phyloP scores from a whole-genome alignment of 2,329 filamentous ascomycete species.

The Neofusicoccum parvum region DNA sequence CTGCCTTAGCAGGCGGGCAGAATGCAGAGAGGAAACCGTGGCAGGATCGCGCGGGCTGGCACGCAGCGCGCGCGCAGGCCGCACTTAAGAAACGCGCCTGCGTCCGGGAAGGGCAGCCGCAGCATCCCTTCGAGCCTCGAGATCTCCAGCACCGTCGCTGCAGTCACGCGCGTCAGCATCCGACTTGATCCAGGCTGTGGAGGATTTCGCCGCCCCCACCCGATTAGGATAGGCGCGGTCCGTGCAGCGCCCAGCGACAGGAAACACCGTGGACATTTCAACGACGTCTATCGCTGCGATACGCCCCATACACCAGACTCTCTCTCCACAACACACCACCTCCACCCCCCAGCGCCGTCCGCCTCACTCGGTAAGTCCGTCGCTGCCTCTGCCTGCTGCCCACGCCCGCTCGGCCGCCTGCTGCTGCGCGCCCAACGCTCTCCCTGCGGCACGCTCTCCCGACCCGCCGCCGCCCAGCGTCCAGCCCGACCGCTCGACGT shows the following conservation, averaged over 20 bases:
- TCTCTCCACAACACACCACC: conserved; percentile 16
- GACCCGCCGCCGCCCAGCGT: conserved; percentile 20
- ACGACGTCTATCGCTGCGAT: conserved; percentile 21
- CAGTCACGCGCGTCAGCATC: conserved; percentile 18
- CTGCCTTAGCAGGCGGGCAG: conserved; percentile 1
- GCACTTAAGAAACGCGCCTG: not conserved
- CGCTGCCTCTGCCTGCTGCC: not conserved
- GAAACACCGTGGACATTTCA: conserved; percentile 23
- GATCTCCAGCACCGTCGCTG: not conserved
- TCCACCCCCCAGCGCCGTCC: conserved; percentile 3
- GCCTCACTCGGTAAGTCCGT: conserved; percentile 16
- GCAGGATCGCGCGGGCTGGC: conserved; percentile 2
- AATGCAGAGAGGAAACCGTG: conserved; percentile 3
- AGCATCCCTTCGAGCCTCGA: not conserved
- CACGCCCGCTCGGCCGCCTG: not conserved
- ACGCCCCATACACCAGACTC: conserved; percentile 18
- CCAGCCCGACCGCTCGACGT: conserved; percentile 16
- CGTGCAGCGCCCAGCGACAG: conserved; percentile 20
- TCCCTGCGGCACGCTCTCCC: conserved; percentile 20
- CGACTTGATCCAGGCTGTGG: conserved; percentile 11
- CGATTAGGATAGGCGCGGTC: conserved; percentile 17
- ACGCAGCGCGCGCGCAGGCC: not conserved
- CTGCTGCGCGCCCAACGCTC: not conserved
- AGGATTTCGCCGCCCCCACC: conserved; percentile 21
- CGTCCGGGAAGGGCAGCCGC: not conserved